Evolutionary conservation across 2,329 filamentous ascomycete genomes (phyloP), one percentile per base, ranked within the genome.

Genomic region (Trichophyton schoenleinii): DNA sequence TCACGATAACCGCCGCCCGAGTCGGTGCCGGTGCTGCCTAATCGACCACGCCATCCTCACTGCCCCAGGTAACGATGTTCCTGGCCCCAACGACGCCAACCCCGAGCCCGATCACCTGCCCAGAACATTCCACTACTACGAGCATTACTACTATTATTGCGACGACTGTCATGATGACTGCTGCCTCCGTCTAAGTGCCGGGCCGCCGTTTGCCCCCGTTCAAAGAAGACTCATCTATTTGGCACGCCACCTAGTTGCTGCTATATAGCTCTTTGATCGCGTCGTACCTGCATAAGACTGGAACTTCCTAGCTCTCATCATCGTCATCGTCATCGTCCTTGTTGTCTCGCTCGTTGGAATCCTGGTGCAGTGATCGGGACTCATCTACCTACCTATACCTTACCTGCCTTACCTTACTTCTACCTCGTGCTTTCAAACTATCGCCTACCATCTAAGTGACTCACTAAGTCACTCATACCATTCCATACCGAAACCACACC

Each of bases 401-500:
- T 31, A 31, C 28, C 28, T 31, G 7, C 28, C 6, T 31, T 7
- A 28, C 25, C 25, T 28, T 28, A 4, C 28, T 31, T 31, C 28
- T 7, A 31, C 7, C 18, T 18, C 18, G 18, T 18, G 18, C 18
- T 18, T 18, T 18, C 28, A 31, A 31, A 31, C 28, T 31, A 2
- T 5, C 28, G 28, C 28, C 28, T 31, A 7, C 28, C 28, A 31
- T 31, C 28, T 31, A 31, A 31, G 28, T 31, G 28, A 31, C 28
- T 31, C 28, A 31, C 28, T 31, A 31, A 31, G 28, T 31, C 28
- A 31, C 28, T 31, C 28, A 31, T 31, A 31, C 6, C 28, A 31
- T 31, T 31, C 28, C 28, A 31, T 31, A 31, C 25, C 15, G 57
- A 58, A 63, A 52, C 58, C 58, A 63, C 28, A 8, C 41, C 18